phyloP scores from a whole-genome alignment of 345 rosid genomes.

The Aquilaria malaccensis region DNA sequence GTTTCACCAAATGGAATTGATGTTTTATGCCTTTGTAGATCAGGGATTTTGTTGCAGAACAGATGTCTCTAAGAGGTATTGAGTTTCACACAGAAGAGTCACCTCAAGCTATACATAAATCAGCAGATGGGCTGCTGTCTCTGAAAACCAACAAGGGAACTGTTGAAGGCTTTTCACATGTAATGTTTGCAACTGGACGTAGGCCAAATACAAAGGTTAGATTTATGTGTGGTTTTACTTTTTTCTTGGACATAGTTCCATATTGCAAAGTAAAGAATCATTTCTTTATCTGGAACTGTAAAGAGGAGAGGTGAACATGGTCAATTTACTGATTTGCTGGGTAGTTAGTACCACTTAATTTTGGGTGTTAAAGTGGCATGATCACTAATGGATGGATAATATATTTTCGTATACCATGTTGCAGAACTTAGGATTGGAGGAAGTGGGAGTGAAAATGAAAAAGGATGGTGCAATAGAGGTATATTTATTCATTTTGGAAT shows the following conservation, averaged over 20 bases:
- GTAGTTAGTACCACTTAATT: neutral
- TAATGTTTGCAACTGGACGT: conserved; percentile 99
- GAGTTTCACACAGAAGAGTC: conserved; percentile 86
- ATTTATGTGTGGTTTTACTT: neutral
- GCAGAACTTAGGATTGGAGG: conserved; percentile 92
- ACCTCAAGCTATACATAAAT: conserved; percentile 73
- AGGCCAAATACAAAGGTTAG: conserved; percentile 84
- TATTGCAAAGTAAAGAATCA: too few species aligned
- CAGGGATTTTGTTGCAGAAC: conserved; percentile 85
- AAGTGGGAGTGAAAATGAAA: conserved; percentile 59
- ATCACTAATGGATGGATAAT: conserved; percentile 7
- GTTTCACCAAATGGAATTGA: neutral
- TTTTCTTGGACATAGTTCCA: neutral
- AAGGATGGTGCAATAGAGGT: conserved; percentile 95
- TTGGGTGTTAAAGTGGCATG: neutral
- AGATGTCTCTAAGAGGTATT: conserved; percentile 86
- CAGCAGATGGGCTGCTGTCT: conserved; percentile 74
- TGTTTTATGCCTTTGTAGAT: conserved; percentile 33
- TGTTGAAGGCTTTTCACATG: conserved; percentile 77
- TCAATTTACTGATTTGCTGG: too few species aligned
- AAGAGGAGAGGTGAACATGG: too few species aligned
- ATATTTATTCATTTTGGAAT: conserved; percentile 2
- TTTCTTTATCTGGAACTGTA: too few species aligned
- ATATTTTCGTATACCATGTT: conserved; percentile 19
- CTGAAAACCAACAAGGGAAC: conserved; percentile 87